These are phyloP conservation scores for Tremella fuciformis DNA, from an alignment of 768 basidiomycete species.

Conservation along the genomic window DNA sequence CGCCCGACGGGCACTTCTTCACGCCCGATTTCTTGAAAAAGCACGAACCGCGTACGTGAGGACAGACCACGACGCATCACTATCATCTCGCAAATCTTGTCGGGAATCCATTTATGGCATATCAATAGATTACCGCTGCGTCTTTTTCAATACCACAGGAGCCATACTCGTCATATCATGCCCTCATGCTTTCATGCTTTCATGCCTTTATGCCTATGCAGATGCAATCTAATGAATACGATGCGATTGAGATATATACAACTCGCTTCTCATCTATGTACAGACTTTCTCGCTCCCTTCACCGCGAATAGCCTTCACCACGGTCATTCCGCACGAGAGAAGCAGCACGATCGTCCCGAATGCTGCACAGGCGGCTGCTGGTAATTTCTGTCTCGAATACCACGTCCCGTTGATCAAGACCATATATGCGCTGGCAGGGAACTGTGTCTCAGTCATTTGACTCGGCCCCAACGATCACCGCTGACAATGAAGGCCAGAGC, in stretches of 20 bases:
- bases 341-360: constrained; percentile 77
- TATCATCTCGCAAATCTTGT: not conserved
- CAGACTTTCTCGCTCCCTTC: constrained; percentile 70
- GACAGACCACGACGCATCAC: too few species aligned
- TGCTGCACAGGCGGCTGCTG: constrained; percentile 66
- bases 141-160: too few species aligned
- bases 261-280: constrained; percentile 52
- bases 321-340: constrained; percentile 71
- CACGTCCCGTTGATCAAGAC: constrained; percentile 56
- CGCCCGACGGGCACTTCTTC: constrained; percentile 39
- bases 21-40: constrained; percentile 41
- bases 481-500: constrained; percentile 76
- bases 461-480: too few species aligned
- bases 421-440: constrained; percentile 50
- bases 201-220: not conserved
- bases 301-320: constrained; percentile 72
- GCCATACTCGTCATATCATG: too few species aligned
- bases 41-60: constrained; percentile 23
- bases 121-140: not conserved
- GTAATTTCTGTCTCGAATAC: constrained; percentile 69
- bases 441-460: constrained; percentile 23
- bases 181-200: too few species aligned
- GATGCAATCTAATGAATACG: not conserved
- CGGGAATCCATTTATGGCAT: not conserved
- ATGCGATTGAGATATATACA: too few species aligned